Evolutionary conservation across 2,329 filamentous ascomycete species (phyloP), one percentile per base, ranked within the genome.

Genomic region (Cephalotrichum gorgonifer): DNA sequence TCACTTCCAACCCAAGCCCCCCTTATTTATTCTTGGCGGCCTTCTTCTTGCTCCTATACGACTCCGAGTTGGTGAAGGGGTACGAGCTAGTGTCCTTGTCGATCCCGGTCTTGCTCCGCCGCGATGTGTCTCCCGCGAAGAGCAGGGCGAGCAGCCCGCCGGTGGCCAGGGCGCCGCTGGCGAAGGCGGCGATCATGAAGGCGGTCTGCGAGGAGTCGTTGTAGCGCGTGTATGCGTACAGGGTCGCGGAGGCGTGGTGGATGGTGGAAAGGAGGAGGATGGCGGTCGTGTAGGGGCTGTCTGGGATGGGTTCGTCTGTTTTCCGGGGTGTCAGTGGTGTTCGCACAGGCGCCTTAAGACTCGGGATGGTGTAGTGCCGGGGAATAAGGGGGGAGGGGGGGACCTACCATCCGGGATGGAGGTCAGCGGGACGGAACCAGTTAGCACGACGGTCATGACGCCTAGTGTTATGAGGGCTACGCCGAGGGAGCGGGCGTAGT

Each of bases 401-500:
- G 6, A 53, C 56, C 52, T 61, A 73, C 70, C 56, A 4, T 70
- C 64, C n/a, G 61, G 58, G 23, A 62, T 61, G n/a, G 75, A 74
- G 1, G 72, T 75, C 12, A 89, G 64, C 1, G 86, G 86, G 5
- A 91, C 71, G 2, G 76, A 75, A 43, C 86, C 87, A 0, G 85
- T 85, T 27, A 90, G 73, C 31, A 87, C 71, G 33, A 89, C 65
- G n/a, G 75, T 74, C 12, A 85, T 65, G 6, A 81, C 59, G 28
- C 79, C 81, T 26, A 91, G 66, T 9, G 79, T 69, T 22, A 89
- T 68, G 42, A 88, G 74, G 27, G 80, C 69, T 50, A 90, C 69
- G 54, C 84, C 86, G 1, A 88, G 74, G 26, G 75, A 79, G 39
- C 86, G 83, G 47, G 80, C 80, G 62, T 90, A 82, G 72, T 91